A percentile compares a stretch with the other conserved stretches of the same genome.
Conservation (phyloP, 768 basidiomycete genomes). For the Mrakia frigida region DNA sequence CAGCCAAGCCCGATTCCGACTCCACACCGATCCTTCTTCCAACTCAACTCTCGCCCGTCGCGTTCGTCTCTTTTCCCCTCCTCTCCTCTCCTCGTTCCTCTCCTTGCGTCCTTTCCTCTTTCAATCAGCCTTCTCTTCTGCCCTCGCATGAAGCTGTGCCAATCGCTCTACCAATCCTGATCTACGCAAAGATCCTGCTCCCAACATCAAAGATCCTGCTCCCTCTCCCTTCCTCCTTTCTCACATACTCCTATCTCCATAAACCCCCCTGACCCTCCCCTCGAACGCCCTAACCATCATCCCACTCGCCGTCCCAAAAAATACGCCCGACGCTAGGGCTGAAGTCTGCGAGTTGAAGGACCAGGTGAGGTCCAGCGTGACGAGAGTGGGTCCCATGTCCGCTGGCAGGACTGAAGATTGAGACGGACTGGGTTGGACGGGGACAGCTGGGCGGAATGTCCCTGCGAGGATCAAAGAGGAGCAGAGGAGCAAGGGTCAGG, state of each 20-base stretch:
- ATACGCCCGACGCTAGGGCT: constrained; percentile 70
- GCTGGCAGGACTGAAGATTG: constrained; percentile 2
- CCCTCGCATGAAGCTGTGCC: too few species aligned
- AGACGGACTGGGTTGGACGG: constrained; percentile 21
- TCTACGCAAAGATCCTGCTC: too few species aligned
- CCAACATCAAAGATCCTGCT: too few species aligned
- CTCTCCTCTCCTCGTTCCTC: too few species aligned
- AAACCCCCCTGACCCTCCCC: constrained; percentile 67
- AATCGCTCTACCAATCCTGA: too few species aligned
- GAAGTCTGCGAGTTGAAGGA: constrained; percentile 83
- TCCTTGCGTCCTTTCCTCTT: too few species aligned
- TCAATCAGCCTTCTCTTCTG: too few species aligned
- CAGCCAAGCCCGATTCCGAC: too few species aligned
- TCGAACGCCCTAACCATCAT: constrained; percentile 93
- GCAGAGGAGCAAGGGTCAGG: constrained; percentile 37
- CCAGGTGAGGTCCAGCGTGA: constrained; percentile 77
- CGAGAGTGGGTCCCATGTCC: constrained; percentile 52
- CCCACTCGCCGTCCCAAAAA: constrained; percentile 79
- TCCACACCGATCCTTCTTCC: too few species aligned
- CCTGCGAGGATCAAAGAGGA: constrained; percentile 48
- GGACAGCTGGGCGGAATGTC: constrained; percentile 30
- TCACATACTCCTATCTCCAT: constrained; percentile 48
- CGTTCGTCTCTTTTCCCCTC: too few species aligned
- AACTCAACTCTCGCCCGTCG: too few species aligned
- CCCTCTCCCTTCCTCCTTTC: too few species aligned